These are phyloP conservation scores for Suillus variegatus DNA, from an alignment of 768 basidiomycete genomes.

Conservation along the genomic window DNA sequence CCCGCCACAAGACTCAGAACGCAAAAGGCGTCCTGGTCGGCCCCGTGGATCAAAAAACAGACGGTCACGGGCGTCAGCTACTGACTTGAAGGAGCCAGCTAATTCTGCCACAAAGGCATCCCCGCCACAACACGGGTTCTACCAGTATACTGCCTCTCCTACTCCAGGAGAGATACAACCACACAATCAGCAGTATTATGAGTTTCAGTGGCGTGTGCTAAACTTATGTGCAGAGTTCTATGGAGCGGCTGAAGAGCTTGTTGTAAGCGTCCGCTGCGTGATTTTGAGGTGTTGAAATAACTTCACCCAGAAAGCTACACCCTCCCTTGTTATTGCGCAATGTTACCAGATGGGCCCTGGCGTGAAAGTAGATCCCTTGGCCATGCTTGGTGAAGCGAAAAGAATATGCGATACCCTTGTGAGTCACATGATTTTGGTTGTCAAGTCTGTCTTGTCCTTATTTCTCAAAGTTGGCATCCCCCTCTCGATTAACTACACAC, in stretches of 20 bases:
- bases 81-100: constrained; percentile 25
- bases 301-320: constrained; percentile 48
- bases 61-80: constrained; percentile 41
- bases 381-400: constrained; percentile 76
- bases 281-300: constrained; percentile 13
- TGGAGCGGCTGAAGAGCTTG: constrained; percentile 80
- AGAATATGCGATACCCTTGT: constrained; percentile 77
- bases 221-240: constrained; percentile 87
- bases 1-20: constrained; percentile 35
- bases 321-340: constrained; percentile 75
- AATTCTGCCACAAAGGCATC: constrained; percentile 28
- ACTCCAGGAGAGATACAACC: constrained; percentile 51
- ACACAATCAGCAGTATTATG: constrained; percentile 78
- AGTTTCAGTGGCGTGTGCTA: constrained; percentile 84
- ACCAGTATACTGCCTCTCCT: constrained; percentile 44
- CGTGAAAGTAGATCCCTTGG: constrained; percentile 70
- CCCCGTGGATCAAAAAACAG: constrained; percentile 81
- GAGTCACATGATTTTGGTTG: constrained; percentile 20
- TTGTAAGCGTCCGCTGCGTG: constrained; percentile 48
- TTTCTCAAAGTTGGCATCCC: constrained; percentile 64
- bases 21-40: constrained; percentile 75
- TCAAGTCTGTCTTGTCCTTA: neutral
- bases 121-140: constrained; percentile 42
- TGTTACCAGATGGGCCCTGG: constrained; percentile 75
- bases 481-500: constrained; percentile 63